Conservation (phyloP, 352 stramenopile genomes). For the Pythium scleroteichum region DNA sequence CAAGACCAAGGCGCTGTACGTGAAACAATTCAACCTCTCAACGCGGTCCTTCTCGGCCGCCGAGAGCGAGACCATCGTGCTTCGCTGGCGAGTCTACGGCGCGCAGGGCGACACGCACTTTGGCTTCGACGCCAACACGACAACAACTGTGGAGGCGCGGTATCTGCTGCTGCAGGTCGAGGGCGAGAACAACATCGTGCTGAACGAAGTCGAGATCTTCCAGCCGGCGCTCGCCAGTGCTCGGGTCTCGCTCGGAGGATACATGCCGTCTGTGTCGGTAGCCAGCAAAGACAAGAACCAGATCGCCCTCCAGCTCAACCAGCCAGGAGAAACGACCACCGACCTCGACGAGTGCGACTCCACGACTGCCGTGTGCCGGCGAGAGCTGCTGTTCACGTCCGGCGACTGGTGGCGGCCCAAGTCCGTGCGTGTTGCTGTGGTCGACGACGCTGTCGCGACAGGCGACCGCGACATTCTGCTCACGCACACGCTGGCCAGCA, state of each 20-base stretch:
- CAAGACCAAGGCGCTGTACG: constrained; percentile 28
- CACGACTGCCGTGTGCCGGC: constrained; percentile 45
- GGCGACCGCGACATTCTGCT: constrained; percentile 52
- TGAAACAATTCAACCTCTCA: constrained; percentile 38
- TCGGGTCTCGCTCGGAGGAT: constrained; percentile 48
- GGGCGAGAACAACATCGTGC: constrained; percentile 52
- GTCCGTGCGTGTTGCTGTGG: constrained; percentile 35
- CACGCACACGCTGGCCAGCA: constrained; percentile 45
- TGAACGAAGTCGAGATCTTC: constrained; percentile 71
- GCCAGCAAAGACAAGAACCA: constrained; percentile 42
- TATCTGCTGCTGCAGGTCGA: constrained; percentile 59
- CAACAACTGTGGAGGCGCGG: constrained; percentile 34
- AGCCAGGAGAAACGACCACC: constrained; percentile 24
- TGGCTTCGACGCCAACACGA: constrained; percentile 39
- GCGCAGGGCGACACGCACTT: constrained; percentile 36
- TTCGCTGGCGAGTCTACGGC: constrained; percentile 63
- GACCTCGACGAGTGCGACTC: constrained; percentile 32
- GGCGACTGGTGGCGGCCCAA: constrained; percentile 47
- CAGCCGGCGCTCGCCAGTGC: constrained; percentile 58
- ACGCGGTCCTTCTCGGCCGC: constrained; percentile 45
- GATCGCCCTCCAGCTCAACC: constrained; percentile 36
- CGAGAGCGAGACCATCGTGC: constrained; percentile 44
- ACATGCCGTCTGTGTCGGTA: constrained; percentile 49
- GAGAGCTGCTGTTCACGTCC: constrained; percentile 62
- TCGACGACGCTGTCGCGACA: constrained; percentile 57